Base-by-base conservation (phyloP, 139 green algal genomes). In the Pleodorina starrii region DNA sequence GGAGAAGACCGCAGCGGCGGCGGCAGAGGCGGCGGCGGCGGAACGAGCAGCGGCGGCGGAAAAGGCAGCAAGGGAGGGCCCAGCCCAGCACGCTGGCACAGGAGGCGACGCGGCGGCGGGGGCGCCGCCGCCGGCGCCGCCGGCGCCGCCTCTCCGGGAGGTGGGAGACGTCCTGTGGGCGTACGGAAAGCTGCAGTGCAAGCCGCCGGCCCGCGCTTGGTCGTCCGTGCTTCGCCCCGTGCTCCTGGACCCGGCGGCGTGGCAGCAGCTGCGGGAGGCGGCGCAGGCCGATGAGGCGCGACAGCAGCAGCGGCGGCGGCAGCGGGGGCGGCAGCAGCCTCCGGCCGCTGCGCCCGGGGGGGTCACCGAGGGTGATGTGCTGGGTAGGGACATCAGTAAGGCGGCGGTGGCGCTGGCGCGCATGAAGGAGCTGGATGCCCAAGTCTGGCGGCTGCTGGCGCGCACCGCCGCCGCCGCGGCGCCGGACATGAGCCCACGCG, bases 121-220 rank as follows among this genome's bases (percentile, higher is more conserved):
- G 43, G 32, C 42, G 35, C 21, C 75, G 48, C 35, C 42, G 42
- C 11, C 74, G 17, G 69, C 35, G 19, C 32, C 36, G 69, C 23
- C 51, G 75, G 44, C 17, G 76, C 76, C 42, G 38, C 69, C 48
- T 4, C 50, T 89, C 27, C 48, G 84, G 23, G 84, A 89, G 84
- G 11, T 89, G 17, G 50, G 46, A 11, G 84, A 89, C 35, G 69
- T 89, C 42, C 51, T 89, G 48, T 89, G 84, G 84, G 84, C 84
- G 38, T 89, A 82, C 38, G 84, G 84, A 0, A 80, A 38, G 46
- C 68, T 89, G 69, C 84, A 73, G 3, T 44, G 19, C 19, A 57
- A 59, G 69, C 84, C 84, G 29, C 69, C 68, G 23, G 27, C 9
- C 17, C 12, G 12, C 14, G 35, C 35, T 1, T 89, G 84, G 84